These are phyloP conservation scores for Penicillium longicatenatum DNA, from an alignment of 495 filamentous ascomycete species.

Conservation along the genomic window DNA sequence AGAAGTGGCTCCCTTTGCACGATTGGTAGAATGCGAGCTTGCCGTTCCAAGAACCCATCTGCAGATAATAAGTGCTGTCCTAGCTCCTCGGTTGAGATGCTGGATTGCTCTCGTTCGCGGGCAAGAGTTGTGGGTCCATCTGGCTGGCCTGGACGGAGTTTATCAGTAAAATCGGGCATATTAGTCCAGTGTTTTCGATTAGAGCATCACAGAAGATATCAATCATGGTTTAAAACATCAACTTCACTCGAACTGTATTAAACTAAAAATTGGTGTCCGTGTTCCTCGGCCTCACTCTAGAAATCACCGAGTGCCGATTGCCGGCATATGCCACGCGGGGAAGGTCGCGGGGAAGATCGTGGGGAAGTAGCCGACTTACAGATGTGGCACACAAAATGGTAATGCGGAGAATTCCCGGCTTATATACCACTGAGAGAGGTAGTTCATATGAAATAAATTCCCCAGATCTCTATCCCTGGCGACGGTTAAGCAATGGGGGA, in stretches of 20 bases:
- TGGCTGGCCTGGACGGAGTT: conserved; percentile 41
- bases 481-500: conserved; percentile 20
- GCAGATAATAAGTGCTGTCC: conserved; percentile 40
- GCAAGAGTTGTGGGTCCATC: conserved; percentile 39
- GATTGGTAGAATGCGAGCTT: conserved; percentile 40
- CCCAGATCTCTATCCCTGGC: no score
- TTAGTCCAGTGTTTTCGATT: conserved; percentile 1
- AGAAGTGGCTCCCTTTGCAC: conserved; percentile 41
- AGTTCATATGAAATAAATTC: not conserved
- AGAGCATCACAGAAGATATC: not conserved
- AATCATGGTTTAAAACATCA: no score
- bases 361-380: conserved; percentile 24
- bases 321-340: conserved; percentile 19
- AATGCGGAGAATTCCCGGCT: conserved; percentile 3
- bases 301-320: conserved; percentile 31
- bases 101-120: conserved; percentile 39
- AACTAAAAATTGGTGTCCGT: not conserved
- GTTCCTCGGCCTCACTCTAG: not conserved
- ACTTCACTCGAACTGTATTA: not conserved
- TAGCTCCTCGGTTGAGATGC: conserved; percentile 39
- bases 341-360: conserved; percentile 14
- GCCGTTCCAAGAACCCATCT: conserved; percentile 45
- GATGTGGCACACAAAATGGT: not conserved
- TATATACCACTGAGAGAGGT: not conserved
- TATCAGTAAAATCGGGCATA: conserved; percentile 51